A percentile compares a stretch with the other conserved stretches of the same genome.
Conservation (phyloP, 2,329 filamentous ascomycete species). For the Fusarium sp. region DNA sequence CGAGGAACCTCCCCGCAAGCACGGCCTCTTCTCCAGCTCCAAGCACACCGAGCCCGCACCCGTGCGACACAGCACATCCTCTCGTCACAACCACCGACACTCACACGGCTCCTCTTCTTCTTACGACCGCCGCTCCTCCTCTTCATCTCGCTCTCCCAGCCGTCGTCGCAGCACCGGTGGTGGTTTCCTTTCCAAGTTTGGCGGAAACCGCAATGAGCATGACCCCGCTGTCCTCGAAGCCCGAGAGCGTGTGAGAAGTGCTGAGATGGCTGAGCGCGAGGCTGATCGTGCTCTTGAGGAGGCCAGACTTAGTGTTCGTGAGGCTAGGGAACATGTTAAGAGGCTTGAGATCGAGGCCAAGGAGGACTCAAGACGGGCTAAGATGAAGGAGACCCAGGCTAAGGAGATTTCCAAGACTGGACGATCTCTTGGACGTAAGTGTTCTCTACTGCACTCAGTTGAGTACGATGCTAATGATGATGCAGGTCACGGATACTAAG, state of each 20-base stretch:
- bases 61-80: slow-evolving; percentile 45
- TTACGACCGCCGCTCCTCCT: slow-evolving; percentile 25
- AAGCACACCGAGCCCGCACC: slow-evolving; percentile 48
- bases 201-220: slow-evolving; percentile 59
- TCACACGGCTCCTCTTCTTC: neutral
- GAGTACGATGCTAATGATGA: neutral
- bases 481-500: slow-evolving; percentile 35
- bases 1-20: slow-evolving; percentile 47
- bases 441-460: fast-evolving
- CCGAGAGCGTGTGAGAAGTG: slow-evolving; percentile 70
- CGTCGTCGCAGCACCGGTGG: slow-evolving; percentile 21
- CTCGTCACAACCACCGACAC: slow-evolving; percentile 26
- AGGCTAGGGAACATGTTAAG: slow-evolving; percentile 73
- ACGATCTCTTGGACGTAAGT: slow-evolving; percentile 76
- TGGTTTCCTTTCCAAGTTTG: slow-evolving; percentile 60
- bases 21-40: slow-evolving; percentile 53
- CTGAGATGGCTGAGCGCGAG: slow-evolving; percentile 73
- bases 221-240: slow-evolving; percentile 73
- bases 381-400: slow-evolving; percentile 76
- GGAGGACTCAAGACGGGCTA: slow-evolving; percentile 73
- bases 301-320: slow-evolving; percentile 68
- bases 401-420: slow-evolving; percentile 74
- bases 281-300: slow-evolving; percentile 72
- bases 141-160: slow-evolving; percentile 28
- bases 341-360: slow-evolving; percentile 73